Evolutionary conservation across 2,329 filamentous ascomycete genomes (phyloP).

Genomic region (Didymella pinodella): DNA sequence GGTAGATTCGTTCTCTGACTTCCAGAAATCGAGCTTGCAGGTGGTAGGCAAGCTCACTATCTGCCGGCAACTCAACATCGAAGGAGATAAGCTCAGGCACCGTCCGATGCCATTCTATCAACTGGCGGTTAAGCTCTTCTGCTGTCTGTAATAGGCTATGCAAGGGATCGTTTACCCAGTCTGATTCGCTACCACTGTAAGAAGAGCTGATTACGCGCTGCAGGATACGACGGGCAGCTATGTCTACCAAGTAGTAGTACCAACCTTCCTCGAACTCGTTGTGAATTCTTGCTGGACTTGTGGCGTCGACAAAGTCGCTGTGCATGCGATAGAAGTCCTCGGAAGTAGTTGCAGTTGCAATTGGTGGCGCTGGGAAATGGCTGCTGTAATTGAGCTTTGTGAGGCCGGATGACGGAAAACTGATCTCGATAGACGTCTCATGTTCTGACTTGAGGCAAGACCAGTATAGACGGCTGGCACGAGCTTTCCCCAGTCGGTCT

Average conservation of each 20-base stretch:
- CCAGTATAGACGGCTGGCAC: slow-evolving; percentile 46
- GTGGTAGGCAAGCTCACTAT: slow-evolving; percentile 28
- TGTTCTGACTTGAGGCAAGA: slow-evolving; percentile 48
- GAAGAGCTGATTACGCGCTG: slow-evolving; percentile 12
- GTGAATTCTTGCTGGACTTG: slow-evolving; percentile 2
- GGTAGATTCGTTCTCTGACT: slow-evolving; percentile 39
- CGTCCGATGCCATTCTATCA: slow-evolving; percentile 10
- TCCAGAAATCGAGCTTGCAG: slow-evolving; percentile 21
- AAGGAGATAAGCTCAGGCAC: slow-evolving; percentile 29
- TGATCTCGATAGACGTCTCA: slow-evolving; percentile 29
- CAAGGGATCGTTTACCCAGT: slow-evolving; percentile 1
- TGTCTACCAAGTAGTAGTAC: slow-evolving; percentile 17
- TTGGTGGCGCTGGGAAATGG: slow-evolving; percentile 40
- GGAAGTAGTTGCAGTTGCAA: slow-evolving; percentile 5
- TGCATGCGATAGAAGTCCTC: slow-evolving; percentile 15
- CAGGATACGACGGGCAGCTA: slow-evolving; percentile 13
- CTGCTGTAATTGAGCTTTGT: slow-evolving; percentile 40
- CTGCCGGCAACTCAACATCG: slow-evolving; percentile 9
- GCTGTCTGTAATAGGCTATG: slow-evolving; percentile 4
- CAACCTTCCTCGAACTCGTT: slow-evolving; percentile 20
- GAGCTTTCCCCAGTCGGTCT: slow-evolving; percentile 24
- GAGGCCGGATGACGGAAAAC: slow-evolving; percentile 28
- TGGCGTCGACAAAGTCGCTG: slow-evolving; percentile 2
- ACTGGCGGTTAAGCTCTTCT: slow-evolving; percentile 12
- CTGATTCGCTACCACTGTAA: slow-evolving; percentile 2